These are phyloP conservation scores for Coemansia sp. DNA, from an alignment of 192 early-diverging fungal genomes.

Conservation along the genomic window DNA sequence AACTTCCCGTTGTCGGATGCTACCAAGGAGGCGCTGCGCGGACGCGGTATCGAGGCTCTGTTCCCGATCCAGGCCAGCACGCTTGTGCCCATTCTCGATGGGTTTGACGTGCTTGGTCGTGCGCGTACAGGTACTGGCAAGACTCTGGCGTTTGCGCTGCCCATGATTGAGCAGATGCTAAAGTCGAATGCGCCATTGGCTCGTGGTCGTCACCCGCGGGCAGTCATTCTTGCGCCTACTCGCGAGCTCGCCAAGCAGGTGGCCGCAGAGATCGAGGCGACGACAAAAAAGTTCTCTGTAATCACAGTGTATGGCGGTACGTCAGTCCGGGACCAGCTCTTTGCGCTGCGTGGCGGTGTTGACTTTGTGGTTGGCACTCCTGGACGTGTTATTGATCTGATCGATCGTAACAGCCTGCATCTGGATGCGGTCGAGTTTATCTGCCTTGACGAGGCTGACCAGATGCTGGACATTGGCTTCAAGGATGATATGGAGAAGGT, in stretches of 20 bases:
- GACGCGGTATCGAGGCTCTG: slow-evolving; percentile 74
- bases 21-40: slow-evolving; percentile 69
- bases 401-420: slow-evolving; percentile 69
- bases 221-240: slow-evolving; percentile 84
- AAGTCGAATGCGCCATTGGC: slow-evolving; percentile 25
- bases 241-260: slow-evolving; percentile 90
- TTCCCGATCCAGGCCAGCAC: slow-evolving; percentile 96
- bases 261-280: slow-evolving; percentile 68
- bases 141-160: slow-evolving; percentile 92
- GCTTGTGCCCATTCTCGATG: slow-evolving; percentile 64
- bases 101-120: slow-evolving; percentile 85
- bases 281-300: slow-evolving; percentile 63
- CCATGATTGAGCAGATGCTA: slow-evolving; percentile 77
- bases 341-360: slow-evolving; percentile 70
- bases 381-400: slow-evolving; percentile 84
- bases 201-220: slow-evolving; percentile 59
- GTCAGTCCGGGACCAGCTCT: slow-evolving; percentile 82
- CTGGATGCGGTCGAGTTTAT: slow-evolving; percentile 68
- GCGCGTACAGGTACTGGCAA: slow-evolving; percentile 98
- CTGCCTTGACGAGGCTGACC: slow-evolving; percentile 95
- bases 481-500: slow-evolving; percentile 86
- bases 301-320: slow-evolving; percentile 88
- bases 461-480: slow-evolving; percentile 95
- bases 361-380: slow-evolving; percentile 97
- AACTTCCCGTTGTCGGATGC: slow-evolving; percentile 65